Base-by-base conservation (phyloP, 176 grass and related monocot species). In the Aegilops speltoides region DNA sequence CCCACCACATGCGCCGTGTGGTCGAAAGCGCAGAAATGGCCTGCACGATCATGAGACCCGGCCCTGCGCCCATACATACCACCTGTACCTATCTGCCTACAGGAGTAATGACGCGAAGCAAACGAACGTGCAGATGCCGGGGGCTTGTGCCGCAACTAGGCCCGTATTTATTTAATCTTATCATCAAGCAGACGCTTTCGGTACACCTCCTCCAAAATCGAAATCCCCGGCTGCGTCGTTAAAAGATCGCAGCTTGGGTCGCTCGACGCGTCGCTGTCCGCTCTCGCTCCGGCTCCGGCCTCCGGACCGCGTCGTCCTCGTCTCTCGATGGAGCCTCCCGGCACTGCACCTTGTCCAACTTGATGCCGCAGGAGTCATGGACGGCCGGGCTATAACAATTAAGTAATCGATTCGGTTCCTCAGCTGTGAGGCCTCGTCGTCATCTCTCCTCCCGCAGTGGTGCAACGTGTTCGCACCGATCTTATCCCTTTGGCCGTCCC, bases 41-140 rank as follows among this genome's bases (percentile, higher is more conserved):
- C 75, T 72, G 64, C 54, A 77, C 28, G 74, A 52, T 20, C 48
- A 77, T 28, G 72, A 34, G 46, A 40, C 36, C 56, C 50, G 25
- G 19, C 38, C 22, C 59, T 19, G n/a, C 4, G 62, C 70, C 62
- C 78, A 69, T 82, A 4, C 8, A 36, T 36, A 36, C 85, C 7
- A 23, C 0, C 16, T 54, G 50, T 31, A 16, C n/a, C 78, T 77
- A 32, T 28, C 80, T 83, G 57, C 73, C 80, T 28, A 48, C 23
- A 79, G 79, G 23, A 87, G 80, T 90, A 87, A 84, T 61, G 80
- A 68, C 78, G 61, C 89, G 28, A 61, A 28, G 81, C 67, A 59
- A 3, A 40, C n/a, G 70, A 82, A 86, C 88, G 38, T 78, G 88
- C 63, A 11, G 68, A 46, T 90, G 66, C 80, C 78, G 63, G 71